phyloP scores from a whole-genome alignment of 1,284 basidiomycete species.

The Ceratobasidium papillatum region DNA sequence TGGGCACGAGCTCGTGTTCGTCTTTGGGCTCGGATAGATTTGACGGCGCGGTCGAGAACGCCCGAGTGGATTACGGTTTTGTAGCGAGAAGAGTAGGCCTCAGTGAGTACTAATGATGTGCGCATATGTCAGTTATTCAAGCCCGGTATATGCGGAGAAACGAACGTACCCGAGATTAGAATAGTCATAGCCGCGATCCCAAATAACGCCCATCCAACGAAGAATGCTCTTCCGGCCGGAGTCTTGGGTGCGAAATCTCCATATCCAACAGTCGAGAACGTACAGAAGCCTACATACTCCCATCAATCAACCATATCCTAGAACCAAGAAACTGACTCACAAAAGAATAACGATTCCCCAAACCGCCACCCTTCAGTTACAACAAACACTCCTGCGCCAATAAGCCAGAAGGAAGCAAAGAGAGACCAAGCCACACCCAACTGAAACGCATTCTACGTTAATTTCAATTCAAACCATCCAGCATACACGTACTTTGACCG shows the following conservation, averaged over 20 bases:
- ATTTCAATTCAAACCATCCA: not conserved
- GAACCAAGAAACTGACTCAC: slow-evolving; percentile 55
- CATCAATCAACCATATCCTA: slow-evolving; percentile 33
- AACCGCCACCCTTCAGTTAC: slow-evolving; percentile 63
- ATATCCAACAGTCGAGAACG: slow-evolving; percentile 66
- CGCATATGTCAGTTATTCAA: slow-evolving; percentile 44
- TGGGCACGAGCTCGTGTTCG: not conserved
- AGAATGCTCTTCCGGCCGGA: slow-evolving; percentile 75
- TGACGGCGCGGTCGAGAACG: slow-evolving; percentile 60
- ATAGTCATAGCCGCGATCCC: slow-evolving; percentile 80
- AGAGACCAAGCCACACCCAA: slow-evolving; percentile 58
- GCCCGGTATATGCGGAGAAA: not conserved
- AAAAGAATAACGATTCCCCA: slow-evolving; percentile 72
- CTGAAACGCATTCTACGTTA: slow-evolving; percentile 45
- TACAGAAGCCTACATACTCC: slow-evolving; percentile 16
- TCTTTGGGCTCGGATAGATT: slow-evolving; percentile 54
- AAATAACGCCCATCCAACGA: slow-evolving; percentile 81
- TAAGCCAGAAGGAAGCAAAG: slow-evolving; percentile 67
- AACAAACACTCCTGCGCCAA: slow-evolving; percentile 66
- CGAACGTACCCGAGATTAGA: slow-evolving; percentile 67
- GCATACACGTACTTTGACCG: slow-evolving; percentile 55
- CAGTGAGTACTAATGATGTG: slow-evolving; percentile 64
- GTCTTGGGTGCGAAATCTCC: slow-evolving; percentile 71
- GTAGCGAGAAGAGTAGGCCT: slow-evolving; percentile 67
- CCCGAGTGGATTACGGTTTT: slow-evolving; percentile 60